phyloP scores from a whole-genome alignment of 192 early-diverging fungal species.

The Coemansia sp. region DNA sequence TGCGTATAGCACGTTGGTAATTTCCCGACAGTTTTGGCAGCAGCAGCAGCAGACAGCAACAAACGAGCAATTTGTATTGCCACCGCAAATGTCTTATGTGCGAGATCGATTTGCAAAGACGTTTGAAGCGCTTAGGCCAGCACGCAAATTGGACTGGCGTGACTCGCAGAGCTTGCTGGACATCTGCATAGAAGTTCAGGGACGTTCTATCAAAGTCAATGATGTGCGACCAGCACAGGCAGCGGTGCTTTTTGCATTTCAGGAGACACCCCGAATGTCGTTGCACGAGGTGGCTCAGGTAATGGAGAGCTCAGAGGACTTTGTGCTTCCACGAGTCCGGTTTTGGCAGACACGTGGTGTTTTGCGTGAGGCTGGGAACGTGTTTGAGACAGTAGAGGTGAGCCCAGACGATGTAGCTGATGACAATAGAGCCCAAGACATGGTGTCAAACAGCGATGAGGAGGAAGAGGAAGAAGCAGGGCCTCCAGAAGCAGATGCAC shows the following conservation, averaged over 20 bases:
- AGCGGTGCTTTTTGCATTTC: slow-evolving; percentile 48
- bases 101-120: slow-evolving; percentile 46
- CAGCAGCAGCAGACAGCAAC: neutral
- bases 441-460: slow-evolving; percentile 3
- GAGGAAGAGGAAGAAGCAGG: neutral
- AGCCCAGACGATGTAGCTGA: neutral
- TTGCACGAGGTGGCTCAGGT: slow-evolving; percentile 13
- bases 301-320: slow-evolving; percentile 26
- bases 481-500: slow-evolving; percentile 8
- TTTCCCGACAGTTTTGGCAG: slow-evolving; percentile 70
- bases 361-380: slow-evolving; percentile 19
- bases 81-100: slow-evolving; percentile 38
- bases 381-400: slow-evolving; percentile 25
- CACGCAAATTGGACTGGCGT: slow-evolving; percentile 60
- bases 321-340: slow-evolving; percentile 16
- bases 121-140: slow-evolving; percentile 57
- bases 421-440: neutral
- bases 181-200: slow-evolving; percentile 57
- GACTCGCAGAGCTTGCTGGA: slow-evolving; percentile 56
- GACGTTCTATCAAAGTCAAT: slow-evolving; percentile 43
- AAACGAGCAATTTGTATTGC: slow-evolving; percentile 28
- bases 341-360: slow-evolving; percentile 49
- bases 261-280: neutral
- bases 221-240: slow-evolving; percentile 59
- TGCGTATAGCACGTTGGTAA: slow-evolving; percentile 31